phyloP scores from a whole-genome alignment of 306 rosid species.

The Gynostemma pentaphyllum region DNA sequence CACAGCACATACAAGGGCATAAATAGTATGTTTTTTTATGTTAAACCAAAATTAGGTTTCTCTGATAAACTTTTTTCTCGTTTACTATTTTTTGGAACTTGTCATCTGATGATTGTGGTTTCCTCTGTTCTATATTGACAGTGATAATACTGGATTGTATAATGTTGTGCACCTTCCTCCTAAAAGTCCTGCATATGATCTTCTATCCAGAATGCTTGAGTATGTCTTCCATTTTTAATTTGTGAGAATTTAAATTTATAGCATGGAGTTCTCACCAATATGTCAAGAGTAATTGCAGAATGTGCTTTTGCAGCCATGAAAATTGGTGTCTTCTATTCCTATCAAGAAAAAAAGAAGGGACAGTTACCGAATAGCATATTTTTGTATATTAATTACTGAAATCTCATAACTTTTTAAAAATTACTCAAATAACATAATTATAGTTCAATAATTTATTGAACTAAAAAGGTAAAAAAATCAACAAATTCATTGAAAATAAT shows the following conservation, averaged over 20 bases:
- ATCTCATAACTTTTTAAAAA: no score
- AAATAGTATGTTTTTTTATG: slow-evolving; percentile 60
- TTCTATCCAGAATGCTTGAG: slow-evolving; percentile 95
- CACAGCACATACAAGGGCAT: slow-evolving; percentile 71
- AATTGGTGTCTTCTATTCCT: background rate
- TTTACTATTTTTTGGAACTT: background rate
- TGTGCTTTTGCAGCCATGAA: background rate
- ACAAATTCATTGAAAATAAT: no score
- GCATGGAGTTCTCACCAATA: background rate
- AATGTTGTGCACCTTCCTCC: slow-evolving; percentile 63
- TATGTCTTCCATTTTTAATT: slow-evolving; percentile 40
- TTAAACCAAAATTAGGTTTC: background rate
- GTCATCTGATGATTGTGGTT: background rate
- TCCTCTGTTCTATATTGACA: slow-evolving; percentile 27
- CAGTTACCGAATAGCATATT: no score
- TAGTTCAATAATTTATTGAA: no score
- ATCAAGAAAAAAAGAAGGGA: background rate
- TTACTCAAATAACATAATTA: no score
- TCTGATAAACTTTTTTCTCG: background rate
- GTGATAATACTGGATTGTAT: slow-evolving; percentile 65
- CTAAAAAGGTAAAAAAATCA: no score
- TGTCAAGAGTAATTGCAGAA: background rate
- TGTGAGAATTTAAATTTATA: slow-evolving; percentile 4
- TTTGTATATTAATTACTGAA: no score
- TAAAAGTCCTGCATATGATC: slow-evolving; percentile 83